These are phyloP conservation scores for Fusarium temperatum DNA, from an alignment of 2,329 filamentous ascomycete genomes.

Conservation along the genomic window DNA sequence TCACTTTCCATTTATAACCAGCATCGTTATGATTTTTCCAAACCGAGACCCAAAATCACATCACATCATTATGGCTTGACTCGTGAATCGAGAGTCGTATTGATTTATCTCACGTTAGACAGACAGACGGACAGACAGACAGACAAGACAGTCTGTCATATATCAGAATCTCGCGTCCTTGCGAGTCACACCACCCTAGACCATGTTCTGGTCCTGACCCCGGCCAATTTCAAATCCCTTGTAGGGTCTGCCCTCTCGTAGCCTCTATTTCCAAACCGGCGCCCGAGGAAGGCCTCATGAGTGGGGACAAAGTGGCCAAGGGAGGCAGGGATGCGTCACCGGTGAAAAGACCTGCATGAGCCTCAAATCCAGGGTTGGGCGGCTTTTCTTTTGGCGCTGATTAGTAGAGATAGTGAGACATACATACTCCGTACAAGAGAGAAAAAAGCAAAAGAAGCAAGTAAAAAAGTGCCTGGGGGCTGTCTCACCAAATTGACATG, in stretches of 20 bases:
- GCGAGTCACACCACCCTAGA: constrained; percentile 3
- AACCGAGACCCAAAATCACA: neutral
- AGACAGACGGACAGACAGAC: neutral
- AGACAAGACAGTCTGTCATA: neutral
- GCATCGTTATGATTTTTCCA: neutral
- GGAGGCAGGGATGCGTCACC: constrained; percentile 14
- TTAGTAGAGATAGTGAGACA: neutral
- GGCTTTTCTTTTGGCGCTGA: constrained; percentile 3
- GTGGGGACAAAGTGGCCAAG: constrained; percentile 2
- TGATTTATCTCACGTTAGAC: neutral
- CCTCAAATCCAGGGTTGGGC: constrained; percentile 18
- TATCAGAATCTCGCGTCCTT: constrained; percentile 18
- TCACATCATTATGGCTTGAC: neutral
- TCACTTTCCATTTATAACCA: neutral
- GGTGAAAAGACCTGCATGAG: constrained; percentile 31
- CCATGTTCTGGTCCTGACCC: neutral
- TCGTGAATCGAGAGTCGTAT: neutral
- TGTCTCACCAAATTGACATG: neutral
- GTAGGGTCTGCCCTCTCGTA: neutral
- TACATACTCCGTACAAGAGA: no score
- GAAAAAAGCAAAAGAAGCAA: neutral
- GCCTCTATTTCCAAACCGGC: constrained; percentile 10
- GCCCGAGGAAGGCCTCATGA: constrained; percentile 30
- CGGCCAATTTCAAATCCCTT: neutral
- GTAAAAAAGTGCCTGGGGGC: neutral